Evolutionary conservation across 2,329 filamentous ascomycete species (phyloP), one percentile per base, ranked within the genome.

Genomic region (Emergomyces orientalis): DNA sequence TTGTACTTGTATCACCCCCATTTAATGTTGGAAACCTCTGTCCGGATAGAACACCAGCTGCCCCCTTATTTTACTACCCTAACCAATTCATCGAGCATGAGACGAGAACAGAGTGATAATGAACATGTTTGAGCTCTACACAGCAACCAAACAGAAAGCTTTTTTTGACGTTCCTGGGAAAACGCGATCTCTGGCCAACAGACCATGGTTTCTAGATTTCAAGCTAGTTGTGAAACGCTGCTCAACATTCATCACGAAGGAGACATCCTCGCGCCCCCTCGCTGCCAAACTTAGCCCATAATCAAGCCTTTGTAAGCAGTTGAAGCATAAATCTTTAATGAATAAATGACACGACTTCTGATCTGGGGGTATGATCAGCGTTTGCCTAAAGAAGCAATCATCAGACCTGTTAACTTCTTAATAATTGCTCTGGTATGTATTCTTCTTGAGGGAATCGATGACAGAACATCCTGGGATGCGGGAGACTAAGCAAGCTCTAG

Each of bases 41-140:
- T 32, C 43, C 57, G 41, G 39, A n/a, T 59, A 27, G 19, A 59
- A 34, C 27, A 45, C 57, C 43, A 25, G 25, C 43, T 32, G 41
- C 27, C 57, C 57, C 57, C 57, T 59, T 59, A 47, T 59, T 59
- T 27, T 59, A 49, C 57, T 41, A 59, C 57, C 57, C 22, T 47
- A 17, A 22, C 25, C 43, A 37, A 25, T 27, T 55, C 27, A 59
- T 34, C 17, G 41, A 59, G 17, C 17, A 34, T 32, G 37, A 47
- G 27, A 22, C 25, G 37, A 37, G 57, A 41, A 14, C 27, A 27
- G 41, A 4, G 55, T 39, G 27, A 32, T 47, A n/a, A 34, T 25
- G 30, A 59, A 22, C 25, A 22, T 45, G 27, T 8, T 34, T 59
- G 41, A 59, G 17, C 39, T 59, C 9, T 14, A 30, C 41, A 4